These are phyloP conservation scores for Streptanthus diversifolius DNA, from an alignment of 345 rosid genomes.

Conservation along the genomic window DNA sequence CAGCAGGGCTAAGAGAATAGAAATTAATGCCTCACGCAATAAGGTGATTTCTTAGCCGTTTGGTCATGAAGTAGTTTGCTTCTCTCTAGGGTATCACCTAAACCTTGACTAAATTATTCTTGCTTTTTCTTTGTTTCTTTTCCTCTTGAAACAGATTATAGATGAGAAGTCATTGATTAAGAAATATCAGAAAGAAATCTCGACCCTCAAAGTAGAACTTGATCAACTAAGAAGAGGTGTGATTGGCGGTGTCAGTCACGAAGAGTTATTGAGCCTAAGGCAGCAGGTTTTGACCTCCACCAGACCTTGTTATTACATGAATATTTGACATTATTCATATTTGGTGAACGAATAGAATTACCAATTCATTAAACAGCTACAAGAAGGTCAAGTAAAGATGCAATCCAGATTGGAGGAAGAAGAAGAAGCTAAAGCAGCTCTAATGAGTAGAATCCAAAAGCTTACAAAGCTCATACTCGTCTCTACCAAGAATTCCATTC, in stretches of 20 bases:
- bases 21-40: constrained; percentile 93
- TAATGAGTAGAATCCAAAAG: constrained; percentile 98
- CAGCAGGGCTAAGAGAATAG: constrained; percentile 94
- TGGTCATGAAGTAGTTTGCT: neutral
- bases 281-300: constrained; percentile 61
- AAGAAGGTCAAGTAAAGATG: constrained; percentile 99
- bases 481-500: constrained; percentile 83
- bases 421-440: constrained; percentile 99
- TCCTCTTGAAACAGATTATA: constrained; percentile 48
- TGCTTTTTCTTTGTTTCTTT: neutral
- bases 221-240: constrained; percentile 82
- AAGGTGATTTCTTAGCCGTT: constrained; percentile 50
- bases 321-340: neutral
- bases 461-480: constrained; percentile 98
- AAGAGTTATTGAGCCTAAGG: constrained; percentile 84
- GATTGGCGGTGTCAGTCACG: constrained; percentile 87
- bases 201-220: constrained; percentile 87
- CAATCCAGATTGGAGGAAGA: constrained; percentile 99
- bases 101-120: neutral
- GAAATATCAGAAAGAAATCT: constrained; percentile 96
- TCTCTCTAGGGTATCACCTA: neutral
- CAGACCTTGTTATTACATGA: neutral
- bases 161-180: constrained; percentile 97
- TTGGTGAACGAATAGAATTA: constrained; percentile 12
- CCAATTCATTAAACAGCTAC: constrained; percentile 51